Evolutionary conservation across 2,329 filamentous ascomycete species (phyloP), one percentile per base, ranked within the genome.

Genomic region (Elsinoe perseae): DNA sequence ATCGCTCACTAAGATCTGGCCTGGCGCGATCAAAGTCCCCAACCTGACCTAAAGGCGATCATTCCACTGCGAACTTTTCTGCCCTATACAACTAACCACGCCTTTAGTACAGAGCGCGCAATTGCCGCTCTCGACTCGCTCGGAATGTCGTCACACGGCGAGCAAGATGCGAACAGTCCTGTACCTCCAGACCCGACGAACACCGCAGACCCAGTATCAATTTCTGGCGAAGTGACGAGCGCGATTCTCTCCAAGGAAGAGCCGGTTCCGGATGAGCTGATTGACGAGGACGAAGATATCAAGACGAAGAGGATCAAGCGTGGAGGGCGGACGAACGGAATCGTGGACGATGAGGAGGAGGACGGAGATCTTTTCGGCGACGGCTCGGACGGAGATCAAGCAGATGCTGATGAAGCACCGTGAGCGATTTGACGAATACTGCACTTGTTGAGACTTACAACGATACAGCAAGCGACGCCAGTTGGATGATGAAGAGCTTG

Each of bases 401-500:
- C 32, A 4, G 56, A 63, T 18, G 50, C 56, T 50, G 63, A 60
- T 40, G 59, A 60, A 43, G 50, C 62, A 27, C 50, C 60, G 66
- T 68, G 65, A 62, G n/a, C 30, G 38, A 18, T 4, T 21, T 8
- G 12, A 16, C 3, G 9, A 14, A 28, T 20, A 21, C 14, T 5
- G 20, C 40, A 25, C 10, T 12, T 44, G 30, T 34, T 12, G 7
- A 40, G 21, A 21, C 46, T 54, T 16, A 52, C 38, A 16, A 12
- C 8, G 2, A 3, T 21, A 14, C 10, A 50, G 43, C 34, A 23
- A 57, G 12, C 65, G 70, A 57, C 76, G 78, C 58, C 75, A 72
- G 60, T 72, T 84, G 10, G 80, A 84, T 57, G 81, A 86, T 62
- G 80, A 82, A 58, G 82, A 85, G 64, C 70, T 82, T 61, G 79